Base-by-base conservation (phyloP, 2,329 filamentous ascomycete genomes). In the Pseudogymnoascus sp. region DNA sequence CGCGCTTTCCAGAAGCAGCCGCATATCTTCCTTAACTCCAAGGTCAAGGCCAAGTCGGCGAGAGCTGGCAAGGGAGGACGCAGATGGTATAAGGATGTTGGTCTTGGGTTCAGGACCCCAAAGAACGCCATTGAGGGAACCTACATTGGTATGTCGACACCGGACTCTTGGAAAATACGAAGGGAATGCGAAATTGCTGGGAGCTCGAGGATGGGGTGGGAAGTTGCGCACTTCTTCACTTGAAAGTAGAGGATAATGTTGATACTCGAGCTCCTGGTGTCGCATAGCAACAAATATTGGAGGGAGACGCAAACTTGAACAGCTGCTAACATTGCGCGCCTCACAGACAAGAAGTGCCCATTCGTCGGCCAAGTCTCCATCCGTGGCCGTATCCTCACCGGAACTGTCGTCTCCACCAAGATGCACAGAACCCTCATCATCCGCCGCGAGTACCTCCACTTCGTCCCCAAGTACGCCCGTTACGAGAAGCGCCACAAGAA, bases 401-500 rank as follows among this genome's bases (percentile, higher is more conserved):
- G 95, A 78, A 97, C 92, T 78, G 95, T 99, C 78, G 90, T 97
- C 78, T 97, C 93, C 76, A 99, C 95, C 83, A 99, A 99, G 91
- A 99, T 99, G 95, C 95, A 99, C 90, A 91, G 95, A 83, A 99
- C 95, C 76, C 84, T 97, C 79, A 89, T 99, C 84, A 96, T 99
- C 87, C 95, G 95, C 81, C 89, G 95, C 82, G 95, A 99, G 87
- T 99, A 99, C 87, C 91, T 99, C 69, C 95, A 99, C 87, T 99
- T 91, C 84, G 90, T 99, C 79, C 93, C 93, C 82, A 99, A 99
- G 87, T 99, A 99, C 89, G 86, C 90, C 79, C 91, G 95, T 89
- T 99, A 99, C 83, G 96, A 99, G 91, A 97, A 97, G 89, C 88
- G 95, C 81, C 95, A 99, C 91, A 97, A 97, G 90, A 99, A 99